phyloP scores from a whole-genome alignment of 2,329 filamentous ascomycete species.

The Exophiala sp. region DNA sequence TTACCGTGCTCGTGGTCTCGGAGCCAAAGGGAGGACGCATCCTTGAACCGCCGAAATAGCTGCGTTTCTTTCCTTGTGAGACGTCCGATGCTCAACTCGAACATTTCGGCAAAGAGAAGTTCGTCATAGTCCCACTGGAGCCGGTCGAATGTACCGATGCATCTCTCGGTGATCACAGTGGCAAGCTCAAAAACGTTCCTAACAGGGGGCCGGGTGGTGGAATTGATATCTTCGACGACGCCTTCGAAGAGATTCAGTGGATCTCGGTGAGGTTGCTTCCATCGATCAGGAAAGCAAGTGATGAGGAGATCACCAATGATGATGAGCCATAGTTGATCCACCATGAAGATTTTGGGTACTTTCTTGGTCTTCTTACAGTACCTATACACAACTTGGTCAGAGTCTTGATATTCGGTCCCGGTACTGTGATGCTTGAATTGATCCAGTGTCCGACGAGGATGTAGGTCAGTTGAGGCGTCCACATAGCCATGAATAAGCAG shows the following conservation, averaged over 20 bases:
- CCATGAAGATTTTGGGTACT: conserved; percentile 55
- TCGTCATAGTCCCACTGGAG: conserved; percentile 55
- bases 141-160: conserved; percentile 59
- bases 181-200: conserved; percentile 61
- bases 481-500: conserved; percentile 51
- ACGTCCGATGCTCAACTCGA: conserved; percentile 59
- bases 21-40: conserved; percentile 52
- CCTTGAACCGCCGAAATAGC: conserved; percentile 60
- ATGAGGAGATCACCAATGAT: conserved; percentile 59
- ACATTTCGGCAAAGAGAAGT: conserved; percentile 66
- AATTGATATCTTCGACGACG: conserved; percentile 63
- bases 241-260: conserved; percentile 61
- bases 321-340: conserved; percentile 68
- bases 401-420: conserved; percentile 54
- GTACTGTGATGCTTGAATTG: conserved; percentile 66
- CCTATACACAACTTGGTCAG: conserved; percentile 63
- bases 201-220: conserved; percentile 59
- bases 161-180: conserved; percentile 58
- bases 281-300: conserved; percentile 57
- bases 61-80: conserved; percentile 54
- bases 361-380: conserved; percentile 41
- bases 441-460: conserved; percentile 61
- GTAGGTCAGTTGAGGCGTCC: conserved; percentile 47
- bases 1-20: conserved; percentile 28
- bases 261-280: conserved; percentile 42